Percentiles rank a stretch among this genome's conserved stretches.
Conservation (phyloP, 257 asterid genomes). For the Fraxinus pennsylvanica region DNA sequence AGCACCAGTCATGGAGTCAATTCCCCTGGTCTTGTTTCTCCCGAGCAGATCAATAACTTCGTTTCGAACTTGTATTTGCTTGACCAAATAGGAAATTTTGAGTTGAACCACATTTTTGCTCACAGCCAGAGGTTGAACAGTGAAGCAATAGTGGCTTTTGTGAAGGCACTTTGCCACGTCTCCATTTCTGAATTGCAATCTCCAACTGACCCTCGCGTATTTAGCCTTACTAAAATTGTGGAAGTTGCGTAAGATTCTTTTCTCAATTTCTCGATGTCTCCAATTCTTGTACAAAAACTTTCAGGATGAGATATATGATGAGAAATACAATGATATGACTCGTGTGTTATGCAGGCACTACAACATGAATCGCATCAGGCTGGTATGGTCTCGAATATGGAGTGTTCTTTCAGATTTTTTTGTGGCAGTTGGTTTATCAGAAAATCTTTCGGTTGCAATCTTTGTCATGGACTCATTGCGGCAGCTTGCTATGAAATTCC, state of each 20-base stretch:
- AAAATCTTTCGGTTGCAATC: constrained; percentile 94
- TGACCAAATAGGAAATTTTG: constrained; percentile 96
- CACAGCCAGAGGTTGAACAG: constrained; percentile 98
- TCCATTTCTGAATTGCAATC: constrained; percentile 98
- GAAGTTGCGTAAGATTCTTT: constrained; percentile 99
- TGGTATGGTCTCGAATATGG: constrained; percentile 99
- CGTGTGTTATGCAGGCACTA: constrained; percentile 79
- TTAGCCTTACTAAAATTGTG: constrained; percentile 96
- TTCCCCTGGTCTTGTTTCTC: constrained; percentile 74
- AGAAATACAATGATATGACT: constrained; percentile 24
- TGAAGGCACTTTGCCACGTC: constrained; percentile 89
- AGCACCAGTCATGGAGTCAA: constrained; percentile 73
- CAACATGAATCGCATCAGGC: constrained; percentile 96
- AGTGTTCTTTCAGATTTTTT: constrained; percentile 92
- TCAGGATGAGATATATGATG: constrained; percentile 21
- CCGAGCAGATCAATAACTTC: constrained; percentile 87
- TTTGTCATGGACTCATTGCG: constrained; percentile 98
- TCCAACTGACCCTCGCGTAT: constrained; percentile 98
- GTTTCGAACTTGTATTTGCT: constrained; percentile 89
- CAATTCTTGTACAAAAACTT: constrained; percentile 11
- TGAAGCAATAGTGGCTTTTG: constrained; percentile 96
- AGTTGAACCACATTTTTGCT: constrained; percentile 95
- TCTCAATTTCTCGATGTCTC: constrained; percentile 34
- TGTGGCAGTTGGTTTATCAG: constrained; percentile 94
- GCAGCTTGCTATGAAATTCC: constrained; percentile 95